A percentile compares a stretch with the other conserved stretches of the same genome.
phyloP scores from a whole-genome alignment of 352 stramenopile species.

The Phytophthora pluvialis region DNA sequence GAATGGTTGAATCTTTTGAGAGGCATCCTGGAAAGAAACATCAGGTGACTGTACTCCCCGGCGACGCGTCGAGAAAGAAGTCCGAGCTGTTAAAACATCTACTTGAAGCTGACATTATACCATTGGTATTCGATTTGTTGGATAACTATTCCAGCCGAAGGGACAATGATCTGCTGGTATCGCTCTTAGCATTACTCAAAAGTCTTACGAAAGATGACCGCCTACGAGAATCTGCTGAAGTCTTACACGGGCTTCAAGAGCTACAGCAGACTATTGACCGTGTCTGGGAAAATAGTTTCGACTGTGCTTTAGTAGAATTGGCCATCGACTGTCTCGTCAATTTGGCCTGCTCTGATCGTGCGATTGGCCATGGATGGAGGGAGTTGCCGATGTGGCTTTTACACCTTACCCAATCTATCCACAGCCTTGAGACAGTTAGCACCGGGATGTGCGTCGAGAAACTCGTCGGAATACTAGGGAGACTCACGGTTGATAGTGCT shows the following conservation, averaged over 20 bases:
- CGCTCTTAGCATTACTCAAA: conserved; percentile 44
- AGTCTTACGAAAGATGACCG: conserved; percentile 38
- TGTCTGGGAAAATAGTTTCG: conserved; percentile 27
- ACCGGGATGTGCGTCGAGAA: conserved; percentile 46
- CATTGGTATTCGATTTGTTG: conserved; percentile 35
- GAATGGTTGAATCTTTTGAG: conserved; percentile 23
- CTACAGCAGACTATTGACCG: conserved; percentile 37
- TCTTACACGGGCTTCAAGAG: conserved; percentile 37
- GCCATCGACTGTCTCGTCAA: conserved; percentile 57
- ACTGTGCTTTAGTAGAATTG: conserved; percentile 41
- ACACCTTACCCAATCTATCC: conserved; percentile 34
- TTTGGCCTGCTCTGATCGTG: conserved; percentile 44
- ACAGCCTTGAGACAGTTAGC: conserved; percentile 15
- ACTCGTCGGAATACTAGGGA: conserved; percentile 47
- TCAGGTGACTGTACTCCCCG: background rate
- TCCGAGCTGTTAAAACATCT: conserved; percentile 29
- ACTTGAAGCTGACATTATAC: conserved; percentile 28
- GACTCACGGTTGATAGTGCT: conserved; percentile 35
- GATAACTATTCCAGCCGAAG: conserved; percentile 28
- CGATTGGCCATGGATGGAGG: conserved; percentile 34
- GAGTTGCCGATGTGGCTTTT: conserved; percentile 44
- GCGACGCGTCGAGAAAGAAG: conserved; percentile 8
- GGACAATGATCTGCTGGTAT: conserved; percentile 22
- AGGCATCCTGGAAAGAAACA: background rate
- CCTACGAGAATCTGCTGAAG: conserved; percentile 36